Evolutionary conservation across 176 grass and related monocot genomes (phyloP), one percentile per base, ranked within the genome.

Genomic region (Ananas comosus): DNA sequence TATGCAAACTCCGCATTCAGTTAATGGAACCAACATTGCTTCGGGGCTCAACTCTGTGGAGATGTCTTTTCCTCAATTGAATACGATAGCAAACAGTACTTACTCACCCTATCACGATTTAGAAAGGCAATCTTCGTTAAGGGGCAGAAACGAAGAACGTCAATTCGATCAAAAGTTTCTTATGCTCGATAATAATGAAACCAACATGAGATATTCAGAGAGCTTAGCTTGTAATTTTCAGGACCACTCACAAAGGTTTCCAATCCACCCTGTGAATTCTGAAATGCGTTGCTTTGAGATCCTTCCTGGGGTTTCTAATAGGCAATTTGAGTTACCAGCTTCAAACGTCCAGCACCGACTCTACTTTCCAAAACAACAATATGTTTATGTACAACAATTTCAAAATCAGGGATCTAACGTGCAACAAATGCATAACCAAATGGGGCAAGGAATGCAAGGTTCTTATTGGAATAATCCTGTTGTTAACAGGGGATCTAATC

Each of bases 381-480:
- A 76, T 81, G 51, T 66, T 51, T 85, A 78, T 64, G 65, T 76
- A 74, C 83, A 85, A 67, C 63, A 78, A 65, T 72, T 77, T 25
- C 85, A 70, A 68, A 10, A 67, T 71, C 66, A 81, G 53, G 51
- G 53, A 63, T 74, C 64, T 69, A 75, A 87, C 68, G 64, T 53
- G 53, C 61, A 76, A 54, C 76, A 6, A 70, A 65, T 50, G 28
- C 74, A 70, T 47, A 88, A 50, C 47, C 56, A 61, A 61, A 16
- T 48, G 16, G 51, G 16, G 12, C 65, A 74, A 83, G 50, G 13
- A 51, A 51, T 10, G 23, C 56, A 56, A 14, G 50, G 68, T 78
- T 56, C 10, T 10, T 80, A 16, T 63, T 72, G 72, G 74, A 53
- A 68, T 59, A 61, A 7, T 70, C 51, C 13, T 21, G 56, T 19